These are phyloP conservation scores for Diaporthe humulicola DNA, from an alignment of 2,329 filamentous ascomycete species.

Conservation along the genomic window DNA sequence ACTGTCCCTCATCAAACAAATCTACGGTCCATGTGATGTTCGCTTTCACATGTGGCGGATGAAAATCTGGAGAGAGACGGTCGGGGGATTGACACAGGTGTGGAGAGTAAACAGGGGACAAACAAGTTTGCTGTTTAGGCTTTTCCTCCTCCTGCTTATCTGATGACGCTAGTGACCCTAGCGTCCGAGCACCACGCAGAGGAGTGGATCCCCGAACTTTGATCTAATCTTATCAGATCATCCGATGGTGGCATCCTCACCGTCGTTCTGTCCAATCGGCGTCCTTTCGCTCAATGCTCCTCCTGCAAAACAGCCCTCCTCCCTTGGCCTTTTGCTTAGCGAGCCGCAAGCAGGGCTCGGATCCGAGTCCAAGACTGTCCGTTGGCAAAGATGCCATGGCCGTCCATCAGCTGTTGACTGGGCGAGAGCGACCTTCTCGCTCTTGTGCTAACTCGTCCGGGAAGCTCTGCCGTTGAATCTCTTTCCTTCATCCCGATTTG, in stretches of 20 bases:
- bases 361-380: slow-evolving; percentile 11
- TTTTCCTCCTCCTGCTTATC: slow-evolving; percentile 31
- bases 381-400: not conserved
- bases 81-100: not conserved
- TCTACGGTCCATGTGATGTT: not conserved
- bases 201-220: not conserved
- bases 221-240: slow-evolving; percentile 40
- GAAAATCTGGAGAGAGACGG: not conserved
- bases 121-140: slow-evolving; percentile 9
- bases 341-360: slow-evolving; percentile 28
- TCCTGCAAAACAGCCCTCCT: not conserved
- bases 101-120: not conserved
- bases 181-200: not conserved
- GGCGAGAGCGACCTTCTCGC: not conserved
- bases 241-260: not conserved
- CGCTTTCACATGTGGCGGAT: not conserved
- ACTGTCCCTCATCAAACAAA: not conserved
- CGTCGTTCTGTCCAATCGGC: slow-evolving; percentile 26
- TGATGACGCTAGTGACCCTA: slow-evolving; percentile 33
- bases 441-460: not conserved
- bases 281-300: slow-evolving; percentile 20
- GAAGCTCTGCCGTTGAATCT: not conserved
- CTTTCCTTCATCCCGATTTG: not conserved
- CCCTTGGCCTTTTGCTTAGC: not conserved
- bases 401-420: slow-evolving; percentile 3